Percentiles rank a stretch among this genome's conserved stretches.
Evolutionary conservation across 2,329 filamentous ascomycete species (phyloP).

Genomic region (Harringtonia lauricola): DNA sequence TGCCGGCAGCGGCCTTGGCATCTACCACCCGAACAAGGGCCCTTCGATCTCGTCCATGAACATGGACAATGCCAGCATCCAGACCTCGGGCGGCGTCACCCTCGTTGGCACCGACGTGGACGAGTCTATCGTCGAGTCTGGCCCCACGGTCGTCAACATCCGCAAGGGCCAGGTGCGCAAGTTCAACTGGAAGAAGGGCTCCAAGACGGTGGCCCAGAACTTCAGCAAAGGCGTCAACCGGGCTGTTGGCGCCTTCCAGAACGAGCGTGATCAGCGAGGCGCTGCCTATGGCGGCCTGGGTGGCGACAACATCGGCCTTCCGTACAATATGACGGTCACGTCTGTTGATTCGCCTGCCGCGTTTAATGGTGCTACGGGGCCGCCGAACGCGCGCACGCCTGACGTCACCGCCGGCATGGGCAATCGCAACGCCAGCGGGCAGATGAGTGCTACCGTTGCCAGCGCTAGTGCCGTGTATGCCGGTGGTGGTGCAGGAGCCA

Average conservation of each 20-base stretch:
- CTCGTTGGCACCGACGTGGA: slow-evolving; percentile 52
- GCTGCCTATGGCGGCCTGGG: slow-evolving; percentile 40
- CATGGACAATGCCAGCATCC: slow-evolving; percentile 40
- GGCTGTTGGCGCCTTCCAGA: slow-evolving; percentile 66
- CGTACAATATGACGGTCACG: slow-evolving; percentile 57
- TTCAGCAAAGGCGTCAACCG: slow-evolving; percentile 91
- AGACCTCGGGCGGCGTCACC: slow-evolving; percentile 44
- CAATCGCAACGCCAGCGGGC: background rate
- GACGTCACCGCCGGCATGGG: background rate
- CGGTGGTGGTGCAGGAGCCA: too few relatives aligned
- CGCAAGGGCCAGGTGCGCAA: slow-evolving; percentile 90
- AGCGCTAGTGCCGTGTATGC: slow-evolving; percentile 2
- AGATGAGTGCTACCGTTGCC: background rate
- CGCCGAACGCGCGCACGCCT: slow-evolving; percentile 12
- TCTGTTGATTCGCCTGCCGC: slow-evolving; percentile 37
- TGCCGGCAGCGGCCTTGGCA: slow-evolving; percentile 34
- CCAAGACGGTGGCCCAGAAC: slow-evolving; percentile 86
- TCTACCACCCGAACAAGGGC: slow-evolving; percentile 40
- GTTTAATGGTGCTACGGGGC: slow-evolving; percentile 19
- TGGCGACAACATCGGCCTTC: slow-evolving; percentile 55
- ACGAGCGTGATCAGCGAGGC: slow-evolving; percentile 33
- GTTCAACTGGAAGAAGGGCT: slow-evolving; percentile 98
- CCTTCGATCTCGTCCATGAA: slow-evolving; percentile 38
- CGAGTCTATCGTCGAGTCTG: slow-evolving; percentile 55
- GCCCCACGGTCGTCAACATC: slow-evolving; percentile 91